phyloP scores from a whole-genome alignment of 768 basidiomycete genomes.

The Phylloporus sp. region DNA sequence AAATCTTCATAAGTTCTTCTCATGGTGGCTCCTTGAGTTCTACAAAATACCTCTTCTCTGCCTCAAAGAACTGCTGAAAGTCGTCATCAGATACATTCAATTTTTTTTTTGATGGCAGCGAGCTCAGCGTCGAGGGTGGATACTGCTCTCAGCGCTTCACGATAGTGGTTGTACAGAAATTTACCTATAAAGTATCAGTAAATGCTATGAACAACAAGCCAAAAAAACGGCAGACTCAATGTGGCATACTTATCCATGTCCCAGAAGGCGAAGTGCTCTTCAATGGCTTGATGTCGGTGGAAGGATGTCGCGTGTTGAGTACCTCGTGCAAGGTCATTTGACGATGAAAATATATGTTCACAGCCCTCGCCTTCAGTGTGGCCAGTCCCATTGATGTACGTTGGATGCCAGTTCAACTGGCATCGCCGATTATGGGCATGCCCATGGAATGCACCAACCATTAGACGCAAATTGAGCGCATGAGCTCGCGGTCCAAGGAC shows the following conservation, averaged over 20 bases:
- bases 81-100: too few species aligned
- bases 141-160: too few species aligned
- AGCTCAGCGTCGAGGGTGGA: too few species aligned
- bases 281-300: neutral
- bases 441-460: slow-evolving; percentile 1
- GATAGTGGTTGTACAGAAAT: too few species aligned
- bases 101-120: too few species aligned
- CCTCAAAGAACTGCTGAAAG: too few species aligned
- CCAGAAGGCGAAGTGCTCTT: slow-evolving; percentile 1
- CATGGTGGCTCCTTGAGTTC: too few species aligned
- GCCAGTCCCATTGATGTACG: neutral
- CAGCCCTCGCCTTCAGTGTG: neutral
- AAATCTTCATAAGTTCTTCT: too few species aligned
- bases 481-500: neutral
- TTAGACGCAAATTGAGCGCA: neutral
- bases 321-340: neutral
- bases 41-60: too few species aligned
- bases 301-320: neutral
- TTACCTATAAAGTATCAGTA: too few species aligned
- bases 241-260: slow-evolving; percentile 1
- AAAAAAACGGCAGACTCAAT: too few species aligned
- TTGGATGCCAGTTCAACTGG: neutral
- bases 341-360: slow-evolving; percentile 1
- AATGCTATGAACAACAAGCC: too few species aligned
- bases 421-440: neutral